Conservation (phyloP, 306 rosid genomes). For the Fagus sylvatica region DNA sequence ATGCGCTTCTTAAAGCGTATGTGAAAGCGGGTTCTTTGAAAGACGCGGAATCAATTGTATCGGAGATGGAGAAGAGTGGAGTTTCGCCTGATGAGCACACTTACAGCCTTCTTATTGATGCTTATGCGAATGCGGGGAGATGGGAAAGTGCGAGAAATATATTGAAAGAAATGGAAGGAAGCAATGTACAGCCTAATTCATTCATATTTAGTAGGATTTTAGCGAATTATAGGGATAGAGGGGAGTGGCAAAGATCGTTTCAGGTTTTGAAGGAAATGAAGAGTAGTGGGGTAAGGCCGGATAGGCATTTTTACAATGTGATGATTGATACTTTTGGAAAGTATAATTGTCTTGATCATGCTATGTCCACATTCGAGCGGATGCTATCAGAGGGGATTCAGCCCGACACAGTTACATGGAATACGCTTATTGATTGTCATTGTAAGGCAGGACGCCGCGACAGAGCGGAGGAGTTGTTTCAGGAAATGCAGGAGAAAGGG, state of each 20-base stretch:
- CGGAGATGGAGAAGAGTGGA: slow-evolving; percentile 77
- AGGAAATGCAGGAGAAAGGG: slow-evolving; percentile 80
- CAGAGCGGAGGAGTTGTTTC: slow-evolving; percentile 72
- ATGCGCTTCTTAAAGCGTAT: slow-evolving; percentile 82
- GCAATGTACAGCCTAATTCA: slow-evolving; percentile 70
- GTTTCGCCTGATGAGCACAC: slow-evolving; percentile 81
- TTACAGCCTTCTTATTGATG: slow-evolving; percentile 74
- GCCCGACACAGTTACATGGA: slow-evolving; percentile 87
- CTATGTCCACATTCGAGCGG: slow-evolving; percentile 66
- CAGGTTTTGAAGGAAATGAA: slow-evolving; percentile 89
- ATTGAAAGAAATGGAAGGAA: slow-evolving; percentile 82
- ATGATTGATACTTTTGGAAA: slow-evolving; percentile 94
- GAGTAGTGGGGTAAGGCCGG: slow-evolving; percentile 70
- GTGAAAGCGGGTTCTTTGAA: slow-evolving; percentile 67
- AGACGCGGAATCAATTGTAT: slow-evolving; percentile 77
- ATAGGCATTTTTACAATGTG: slow-evolving; percentile 87
- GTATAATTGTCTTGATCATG: slow-evolving; percentile 80
- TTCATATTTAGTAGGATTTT: slow-evolving; percentile 71
- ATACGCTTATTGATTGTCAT: slow-evolving; percentile 77
- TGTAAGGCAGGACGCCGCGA: slow-evolving; percentile 63
- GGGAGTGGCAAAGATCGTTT: slow-evolving; percentile 93
- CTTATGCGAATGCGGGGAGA: slow-evolving; percentile 70
- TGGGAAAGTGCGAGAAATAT: slow-evolving; percentile 93
- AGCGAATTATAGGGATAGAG: slow-evolving; percentile 76
- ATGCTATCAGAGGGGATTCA: slow-evolving; percentile 75